Evolutionary conservation across 1,284 basidiomycete species (phyloP).

Genomic region (Melampsora americana): DNA sequence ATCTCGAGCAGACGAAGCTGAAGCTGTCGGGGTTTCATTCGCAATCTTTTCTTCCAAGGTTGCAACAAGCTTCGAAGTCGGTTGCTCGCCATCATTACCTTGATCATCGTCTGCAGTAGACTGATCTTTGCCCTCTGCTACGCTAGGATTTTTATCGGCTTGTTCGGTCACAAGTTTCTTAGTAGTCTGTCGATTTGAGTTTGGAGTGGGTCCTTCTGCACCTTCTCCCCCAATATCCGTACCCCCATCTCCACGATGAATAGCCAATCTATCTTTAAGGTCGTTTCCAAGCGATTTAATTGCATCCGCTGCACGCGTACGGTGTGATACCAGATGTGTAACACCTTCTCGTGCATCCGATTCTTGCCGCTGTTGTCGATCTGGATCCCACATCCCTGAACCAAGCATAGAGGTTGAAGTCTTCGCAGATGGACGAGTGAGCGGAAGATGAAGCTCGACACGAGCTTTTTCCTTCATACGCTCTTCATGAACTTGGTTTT

Average conservation of each 20-base stretch:
- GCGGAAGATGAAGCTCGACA: not conserved
- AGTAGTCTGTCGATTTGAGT: conserved; percentile 7
- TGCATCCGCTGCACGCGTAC: conserved; percentile 49
- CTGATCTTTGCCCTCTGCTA: conserved; percentile 21
- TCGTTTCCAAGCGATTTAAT: conserved; percentile 71
- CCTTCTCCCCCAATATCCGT: conserved; percentile 52
- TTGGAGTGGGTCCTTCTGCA: conserved; percentile 30
- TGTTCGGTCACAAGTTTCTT: conserved; percentile 35
- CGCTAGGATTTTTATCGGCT: conserved; percentile 8
- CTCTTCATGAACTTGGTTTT: conserved; percentile 55
- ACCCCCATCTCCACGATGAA: conserved; percentile 52
- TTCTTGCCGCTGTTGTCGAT: conserved; percentile 34
- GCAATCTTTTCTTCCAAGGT: conserved; percentile 27
- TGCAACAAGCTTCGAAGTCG: conserved; percentile 17
- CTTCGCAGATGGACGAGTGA: conserved; percentile 4
- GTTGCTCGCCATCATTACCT: conserved; percentile 2
- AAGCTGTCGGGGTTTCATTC: not conserved
- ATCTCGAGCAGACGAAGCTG: not conserved
- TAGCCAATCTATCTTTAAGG: conserved; percentile 63
- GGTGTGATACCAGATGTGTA: conserved; percentile 21
- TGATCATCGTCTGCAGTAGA: not conserved
- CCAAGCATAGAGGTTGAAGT: conserved; percentile 13
- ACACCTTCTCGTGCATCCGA: conserved; percentile 13
- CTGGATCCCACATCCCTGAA: conserved; percentile 18
- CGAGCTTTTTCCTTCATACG: not conserved